These are phyloP conservation scores for Phyllachora maydis DNA, from an alignment of 2,329 filamentous ascomycete genomes.

Conservation along the genomic window DNA sequence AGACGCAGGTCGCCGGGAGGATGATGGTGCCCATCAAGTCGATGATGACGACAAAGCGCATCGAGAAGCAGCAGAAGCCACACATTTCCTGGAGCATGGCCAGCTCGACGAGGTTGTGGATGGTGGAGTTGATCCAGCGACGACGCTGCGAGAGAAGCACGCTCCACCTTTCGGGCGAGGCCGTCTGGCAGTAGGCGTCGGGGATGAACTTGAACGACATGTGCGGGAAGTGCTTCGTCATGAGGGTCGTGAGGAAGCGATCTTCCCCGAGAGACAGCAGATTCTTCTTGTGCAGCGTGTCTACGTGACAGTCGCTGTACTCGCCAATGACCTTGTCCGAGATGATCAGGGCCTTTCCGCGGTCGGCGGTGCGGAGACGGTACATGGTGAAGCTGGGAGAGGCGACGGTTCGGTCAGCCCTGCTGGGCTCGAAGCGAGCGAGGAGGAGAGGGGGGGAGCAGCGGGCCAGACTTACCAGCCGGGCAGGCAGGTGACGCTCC, in stretches of 20 bases:
- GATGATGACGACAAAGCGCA: slow-evolving; percentile 97
- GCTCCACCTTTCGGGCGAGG: slow-evolving; percentile 79
- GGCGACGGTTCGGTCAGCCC: no score
- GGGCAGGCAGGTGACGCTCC: slow-evolving; percentile 94
- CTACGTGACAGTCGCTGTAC: slow-evolving; percentile 97
- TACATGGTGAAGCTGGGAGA: slow-evolving; percentile 99
- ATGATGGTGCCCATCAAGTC: slow-evolving; percentile 81
- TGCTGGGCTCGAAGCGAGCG: no score
- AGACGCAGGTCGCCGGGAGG: slow-evolving; percentile 81
- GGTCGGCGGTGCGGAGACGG: slow-evolving; percentile 85
- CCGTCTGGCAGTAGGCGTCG: slow-evolving; percentile 96
- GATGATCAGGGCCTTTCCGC: slow-evolving; percentile 86
- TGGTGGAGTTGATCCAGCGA: slow-evolving; percentile 97
- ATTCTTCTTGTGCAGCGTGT: slow-evolving; percentile 97
- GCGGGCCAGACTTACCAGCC: no score
- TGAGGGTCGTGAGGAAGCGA: slow-evolving; percentile 87
- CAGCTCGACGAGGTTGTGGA: slow-evolving; percentile 97
- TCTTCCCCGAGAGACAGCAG: slow-evolving; percentile 80
- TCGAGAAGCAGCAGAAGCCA: slow-evolving; percentile 98
- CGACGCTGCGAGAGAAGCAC: slow-evolving; percentile 86
- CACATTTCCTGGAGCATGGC: slow-evolving; percentile 88
- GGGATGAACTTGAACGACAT: slow-evolving; percentile 97
- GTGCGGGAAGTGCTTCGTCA: slow-evolving; percentile 98
- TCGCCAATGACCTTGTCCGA: slow-evolving; percentile 89
- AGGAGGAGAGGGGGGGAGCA: no score